phyloP scores from a whole-genome alignment of 2,329 filamentous ascomycete genomes.

The Penicillium sp. region DNA sequence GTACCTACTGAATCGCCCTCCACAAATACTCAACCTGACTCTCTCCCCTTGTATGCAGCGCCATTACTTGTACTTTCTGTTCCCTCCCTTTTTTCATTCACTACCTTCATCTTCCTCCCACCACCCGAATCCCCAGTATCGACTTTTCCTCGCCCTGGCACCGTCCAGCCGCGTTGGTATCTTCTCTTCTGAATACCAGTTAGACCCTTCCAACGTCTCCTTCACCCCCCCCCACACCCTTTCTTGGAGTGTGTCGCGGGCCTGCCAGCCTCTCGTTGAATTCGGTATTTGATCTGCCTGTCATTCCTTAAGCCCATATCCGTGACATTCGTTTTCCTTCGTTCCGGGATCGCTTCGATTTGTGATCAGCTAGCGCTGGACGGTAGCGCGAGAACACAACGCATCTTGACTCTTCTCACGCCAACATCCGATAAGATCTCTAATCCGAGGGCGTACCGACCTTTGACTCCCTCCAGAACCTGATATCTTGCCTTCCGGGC shows the following conservation, averaged over 20 bases:
- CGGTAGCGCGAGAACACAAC: slow-evolving; percentile 12
- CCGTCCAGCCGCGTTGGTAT: slow-evolving; percentile 26
- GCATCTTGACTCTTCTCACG: neutral
- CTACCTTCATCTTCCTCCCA: slow-evolving; percentile 5
- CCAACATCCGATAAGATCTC: slow-evolving; percentile 2
- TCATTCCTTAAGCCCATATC: slow-evolving; percentile 20
- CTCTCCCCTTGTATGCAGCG: no score
- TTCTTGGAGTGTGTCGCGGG: slow-evolving; percentile 31
- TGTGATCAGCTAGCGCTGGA: slow-evolving; percentile 11
- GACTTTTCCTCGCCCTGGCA: slow-evolving; percentile 21
- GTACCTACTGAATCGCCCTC: no score
- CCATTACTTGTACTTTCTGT: slow-evolving; percentile 20
- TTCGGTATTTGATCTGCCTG: slow-evolving; percentile 25
- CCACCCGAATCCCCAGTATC: slow-evolving; percentile 1
- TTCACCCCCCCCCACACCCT: slow-evolving; percentile 4
- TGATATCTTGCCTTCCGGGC: neutral
- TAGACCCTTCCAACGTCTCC: slow-evolving; percentile 2
- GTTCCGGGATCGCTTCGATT: slow-evolving; percentile 2
- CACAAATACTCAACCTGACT: no score
- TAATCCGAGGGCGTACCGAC: slow-evolving; percentile 3
- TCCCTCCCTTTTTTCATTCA: slow-evolving; percentile 13
- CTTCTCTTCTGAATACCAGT: no score
- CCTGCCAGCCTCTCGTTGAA: slow-evolving; percentile 38
- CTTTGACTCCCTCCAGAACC: slow-evolving; percentile 1
- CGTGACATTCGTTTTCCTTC: slow-evolving; percentile 14